These are phyloP conservation scores for Pythium myriotylum DNA, from an alignment of 352 stramenopile species.

Conservation along the genomic window DNA sequence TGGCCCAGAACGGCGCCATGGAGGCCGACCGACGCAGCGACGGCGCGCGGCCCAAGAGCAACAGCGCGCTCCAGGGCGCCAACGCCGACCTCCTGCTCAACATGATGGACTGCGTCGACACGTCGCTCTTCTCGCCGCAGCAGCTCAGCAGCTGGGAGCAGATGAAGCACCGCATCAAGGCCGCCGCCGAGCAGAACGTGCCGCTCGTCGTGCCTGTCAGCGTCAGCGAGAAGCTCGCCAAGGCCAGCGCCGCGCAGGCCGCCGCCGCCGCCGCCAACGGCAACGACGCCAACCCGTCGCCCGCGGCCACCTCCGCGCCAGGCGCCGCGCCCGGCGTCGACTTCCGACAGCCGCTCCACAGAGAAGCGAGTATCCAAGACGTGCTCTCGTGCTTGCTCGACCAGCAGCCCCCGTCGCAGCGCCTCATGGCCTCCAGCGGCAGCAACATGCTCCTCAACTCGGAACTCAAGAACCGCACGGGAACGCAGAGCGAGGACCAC, in stretches of 20 bases:
- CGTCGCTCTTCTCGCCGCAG: conserved; percentile 71
- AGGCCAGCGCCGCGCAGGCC: conserved; percentile 3
- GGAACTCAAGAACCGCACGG: conserved; percentile 47
- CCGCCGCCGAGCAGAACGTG: conserved; percentile 50
- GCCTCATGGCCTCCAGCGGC: conserved; percentile 49
- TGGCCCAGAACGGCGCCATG: conserved; percentile 33
- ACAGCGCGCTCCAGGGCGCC: conserved; percentile 33
- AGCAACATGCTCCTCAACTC: conserved; percentile 61
- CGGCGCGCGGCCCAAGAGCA: neutral
- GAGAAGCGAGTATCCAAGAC: conserved; percentile 78
- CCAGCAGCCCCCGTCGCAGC: conserved; percentile 55
- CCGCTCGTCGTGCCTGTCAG: conserved; percentile 19
- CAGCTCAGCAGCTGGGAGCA: conserved; percentile 80
- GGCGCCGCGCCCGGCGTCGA: too few relatives aligned
- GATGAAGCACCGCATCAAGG: conserved; percentile 69
- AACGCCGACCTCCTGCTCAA: conserved; percentile 76
- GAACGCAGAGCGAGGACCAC: conserved; percentile 31
- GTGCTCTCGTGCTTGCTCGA: conserved; percentile 76
- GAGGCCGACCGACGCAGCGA: conserved; percentile 7
- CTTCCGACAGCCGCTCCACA: conserved; percentile 60
- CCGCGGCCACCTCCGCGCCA: too few relatives aligned
- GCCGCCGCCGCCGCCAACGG: neutral
- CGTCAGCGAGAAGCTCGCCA: conserved; percentile 24
- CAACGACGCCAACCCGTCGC: conserved; percentile 4
- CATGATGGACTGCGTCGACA: conserved; percentile 90